Percentiles rank a stretch among this genome's conserved stretches.
phyloP scores from a whole-genome alignment of 2,329 filamentous ascomycete genomes.

The Aspergillus pseudoterreus region DNA sequence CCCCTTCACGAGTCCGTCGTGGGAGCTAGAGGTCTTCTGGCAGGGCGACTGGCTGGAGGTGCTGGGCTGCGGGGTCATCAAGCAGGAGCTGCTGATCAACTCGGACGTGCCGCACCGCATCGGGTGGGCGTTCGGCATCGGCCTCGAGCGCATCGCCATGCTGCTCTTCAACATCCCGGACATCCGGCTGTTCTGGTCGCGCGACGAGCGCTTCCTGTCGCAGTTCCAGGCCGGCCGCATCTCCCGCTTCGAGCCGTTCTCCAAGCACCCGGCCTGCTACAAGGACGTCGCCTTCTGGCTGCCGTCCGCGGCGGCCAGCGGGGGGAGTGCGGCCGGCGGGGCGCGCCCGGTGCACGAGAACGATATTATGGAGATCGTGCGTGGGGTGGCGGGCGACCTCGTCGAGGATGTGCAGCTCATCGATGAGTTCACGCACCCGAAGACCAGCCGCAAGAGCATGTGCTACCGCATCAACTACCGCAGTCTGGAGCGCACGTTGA shows the following conservation, averaged over 20 bases:
- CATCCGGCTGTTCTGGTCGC: constrained; percentile 94
- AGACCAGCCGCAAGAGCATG: constrained; percentile 75
- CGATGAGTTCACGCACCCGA: constrained; percentile 86
- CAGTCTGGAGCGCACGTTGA: constrained; percentile 85
- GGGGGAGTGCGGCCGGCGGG: constrained; percentile 37
- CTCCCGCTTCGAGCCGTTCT: constrained; percentile 76
- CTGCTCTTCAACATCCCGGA: constrained; percentile 93
- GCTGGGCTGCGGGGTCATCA: constrained; percentile 84
- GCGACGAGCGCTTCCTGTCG: constrained; percentile 75
- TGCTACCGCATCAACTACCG: constrained; percentile 94
- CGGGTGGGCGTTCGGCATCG: constrained; percentile 94
- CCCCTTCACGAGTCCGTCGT: constrained; percentile 91
- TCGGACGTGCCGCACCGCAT: constrained; percentile 71
- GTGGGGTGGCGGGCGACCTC: constrained; percentile 73
- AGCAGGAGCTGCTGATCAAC: constrained; percentile 74
- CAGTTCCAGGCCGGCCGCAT: constrained; percentile 66
- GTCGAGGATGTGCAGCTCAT: constrained; percentile 84
- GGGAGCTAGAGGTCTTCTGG: constrained; percentile 95
- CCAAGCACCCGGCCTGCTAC: constrained; percentile 81
- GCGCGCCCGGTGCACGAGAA: constrained; percentile 74
- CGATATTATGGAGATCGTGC: constrained; percentile 93
- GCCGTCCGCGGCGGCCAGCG: constrained; percentile 37
- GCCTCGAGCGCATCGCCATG: constrained; percentile 95
- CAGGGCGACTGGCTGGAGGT: constrained; percentile 94
- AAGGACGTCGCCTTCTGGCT: constrained; percentile 97